Conservation (phyloP, 2,329 filamentous ascomycete species). For the Coniosporium tulheliwenetii region DNA sequence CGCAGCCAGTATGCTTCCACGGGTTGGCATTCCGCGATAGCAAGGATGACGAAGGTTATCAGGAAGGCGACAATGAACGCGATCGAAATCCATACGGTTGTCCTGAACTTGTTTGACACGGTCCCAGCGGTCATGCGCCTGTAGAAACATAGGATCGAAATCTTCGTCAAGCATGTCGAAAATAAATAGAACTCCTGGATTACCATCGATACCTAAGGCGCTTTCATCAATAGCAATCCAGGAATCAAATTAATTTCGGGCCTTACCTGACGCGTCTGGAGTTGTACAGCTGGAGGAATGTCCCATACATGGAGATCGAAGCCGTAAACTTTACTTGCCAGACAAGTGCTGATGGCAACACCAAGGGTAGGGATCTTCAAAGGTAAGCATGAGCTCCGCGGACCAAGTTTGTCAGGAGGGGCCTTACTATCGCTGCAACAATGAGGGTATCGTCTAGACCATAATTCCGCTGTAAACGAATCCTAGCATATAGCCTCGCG, state of each 20-base stretch:
- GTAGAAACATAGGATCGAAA: constrained; percentile 26
- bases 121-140: constrained; percentile 21
- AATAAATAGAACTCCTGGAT: constrained; percentile 17
- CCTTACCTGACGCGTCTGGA: constrained; percentile 7
- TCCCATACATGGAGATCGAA: constrained; percentile 23
- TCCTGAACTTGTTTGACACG: constrained; percentile 18
- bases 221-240: constrained; percentile 2
- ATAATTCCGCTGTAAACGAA: constrained; percentile 8
- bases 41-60: constrained; percentile 18
- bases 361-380: background rate
- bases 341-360: background rate
- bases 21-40: constrained; percentile 22
- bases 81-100: constrained; percentile 21
- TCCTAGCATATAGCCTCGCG: constrained; percentile 6
- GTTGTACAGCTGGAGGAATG: constrained; percentile 7
- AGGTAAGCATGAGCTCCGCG: background rate
- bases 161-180: constrained; percentile 17
- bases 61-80: constrained; percentile 21
- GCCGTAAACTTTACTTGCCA: constrained; percentile 5
- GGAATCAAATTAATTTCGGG: background rate
- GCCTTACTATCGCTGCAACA: background rate
- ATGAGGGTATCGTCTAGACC: constrained; percentile 16
- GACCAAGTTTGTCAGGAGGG: background rate
- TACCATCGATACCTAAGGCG: constrained; percentile 13
- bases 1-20: constrained; percentile 24